Evolutionary conservation across 2,329 filamentous ascomycete species (phyloP), one percentile per base, ranked within the genome.

Genomic region (Sclerotinia minor): DNA sequence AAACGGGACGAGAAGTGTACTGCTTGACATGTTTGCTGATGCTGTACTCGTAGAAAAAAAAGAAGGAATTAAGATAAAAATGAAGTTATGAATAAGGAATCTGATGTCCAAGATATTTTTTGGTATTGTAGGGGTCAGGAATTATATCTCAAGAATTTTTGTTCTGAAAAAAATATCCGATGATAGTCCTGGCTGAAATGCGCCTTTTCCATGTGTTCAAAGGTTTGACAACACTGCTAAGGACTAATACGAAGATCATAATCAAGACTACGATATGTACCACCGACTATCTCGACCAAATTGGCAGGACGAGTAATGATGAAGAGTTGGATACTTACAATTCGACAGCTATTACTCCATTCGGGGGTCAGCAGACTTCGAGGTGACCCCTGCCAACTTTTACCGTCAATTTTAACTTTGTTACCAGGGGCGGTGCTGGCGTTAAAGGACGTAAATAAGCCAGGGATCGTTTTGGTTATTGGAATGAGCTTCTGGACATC

Each of bases 21-120:
- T 44, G 38, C 65, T 67, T 44, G 72, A 71, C 71, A 73, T 72
- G 26, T 55, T 66, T n/a, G 50, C 29, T 24, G 26, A 45, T 54
- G 59, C 35, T 50, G n/a, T 38, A 52, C 47, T 64, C 32, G 21
- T 38, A 17, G 17, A 44, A 58, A 19, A 5, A 32, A 19, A 35
- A 64, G 52, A 29, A 26, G 41, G 13, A 24, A 32, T 17, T 49
- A 47, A 64, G 32, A 19, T 49, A 49, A 21, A 32, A 49, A 47
- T 15, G 44, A 35, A 44, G 32, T 49, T 47, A 19, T 8, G 45
- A 41, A 26, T 26, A 17, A 52, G 24, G 19, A 21, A 13, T 32
- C 26, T 47, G 41, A 29, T 60, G 41, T 63, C 45, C 45, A 17
- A 35, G 15, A 38, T 26, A 29, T n/a, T 26, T 38, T 50, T 21